These are phyloP conservation scores for Setaria italica DNA, from an alignment of 202 grass and related monocot genomes.

Conservation along the genomic window DNA sequence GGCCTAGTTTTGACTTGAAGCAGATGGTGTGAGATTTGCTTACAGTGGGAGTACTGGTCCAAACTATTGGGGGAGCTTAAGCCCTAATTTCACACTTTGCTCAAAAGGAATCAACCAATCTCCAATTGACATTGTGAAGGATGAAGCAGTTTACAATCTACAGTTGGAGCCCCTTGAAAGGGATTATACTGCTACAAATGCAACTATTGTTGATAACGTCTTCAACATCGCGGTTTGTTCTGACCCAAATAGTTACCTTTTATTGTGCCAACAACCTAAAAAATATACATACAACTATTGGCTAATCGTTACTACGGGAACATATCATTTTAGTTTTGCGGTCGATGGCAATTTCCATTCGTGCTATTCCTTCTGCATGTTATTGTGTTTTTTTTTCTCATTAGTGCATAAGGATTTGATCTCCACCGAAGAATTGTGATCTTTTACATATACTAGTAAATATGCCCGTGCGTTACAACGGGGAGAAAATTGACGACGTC, in stretches of 20 bases:
- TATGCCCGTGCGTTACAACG: too few relatives aligned
- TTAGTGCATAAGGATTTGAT: constrained; percentile 1
- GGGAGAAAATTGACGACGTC: too few relatives aligned
- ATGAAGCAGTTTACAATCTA: constrained; percentile 42
- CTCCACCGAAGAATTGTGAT: neutral
- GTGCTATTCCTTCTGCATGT: neutral
- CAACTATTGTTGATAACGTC: constrained; percentile 75
- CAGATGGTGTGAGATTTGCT: constrained; percentile 56
- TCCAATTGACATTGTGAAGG: constrained; percentile 71
- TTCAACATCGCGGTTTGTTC: constrained; percentile 71
- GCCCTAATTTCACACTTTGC: constrained; percentile 70
- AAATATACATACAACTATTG: neutral
- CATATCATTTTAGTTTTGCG: neutral
- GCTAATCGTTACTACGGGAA: constrained; percentile 2
- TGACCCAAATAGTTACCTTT: constrained; percentile 9
- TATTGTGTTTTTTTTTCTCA: neutral
- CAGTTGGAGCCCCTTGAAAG: constrained; percentile 62
- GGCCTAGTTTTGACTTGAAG: constrained; percentile 14
- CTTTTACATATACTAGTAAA: too few relatives aligned
- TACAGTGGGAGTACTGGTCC: constrained; percentile 73
- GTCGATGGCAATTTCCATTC: neutral
- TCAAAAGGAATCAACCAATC: constrained; percentile 77
- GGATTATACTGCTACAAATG: constrained; percentile 64
- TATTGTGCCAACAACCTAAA: neutral
- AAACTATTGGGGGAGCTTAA: constrained; percentile 72